Evolutionary conservation across 2,329 filamentous ascomycete species (phyloP).

Genomic region (Penicillium fuscoglaucum): DNA sequence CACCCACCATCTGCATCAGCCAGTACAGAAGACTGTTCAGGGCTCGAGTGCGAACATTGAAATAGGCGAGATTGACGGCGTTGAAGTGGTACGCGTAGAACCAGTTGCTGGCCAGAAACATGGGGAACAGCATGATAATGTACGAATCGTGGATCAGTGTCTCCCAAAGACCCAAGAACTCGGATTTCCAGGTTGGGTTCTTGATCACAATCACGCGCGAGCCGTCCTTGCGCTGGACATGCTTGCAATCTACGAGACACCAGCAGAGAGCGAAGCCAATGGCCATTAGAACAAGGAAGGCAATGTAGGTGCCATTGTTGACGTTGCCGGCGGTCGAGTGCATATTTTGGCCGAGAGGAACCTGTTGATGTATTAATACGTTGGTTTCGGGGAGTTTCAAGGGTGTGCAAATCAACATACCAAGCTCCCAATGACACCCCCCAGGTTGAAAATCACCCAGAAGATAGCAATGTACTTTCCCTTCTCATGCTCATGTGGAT

Average conservation of each 20-base stretch:
- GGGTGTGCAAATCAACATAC: constrained; percentile 41
- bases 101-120: constrained; percentile 79
- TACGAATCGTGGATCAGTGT: constrained; percentile 70
- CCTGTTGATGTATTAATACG: constrained; percentile 24
- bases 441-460: constrained; percentile 94
- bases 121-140: constrained; percentile 74
- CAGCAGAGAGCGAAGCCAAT: constrained; percentile 69
- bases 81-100: constrained; percentile 82
- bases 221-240: constrained; percentile 73
- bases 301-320: constrained; percentile 79
- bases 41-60: constrained; percentile 72
- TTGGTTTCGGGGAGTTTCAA: not conserved
- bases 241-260: constrained; percentile 68
- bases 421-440: constrained; percentile 79
- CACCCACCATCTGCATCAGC: constrained; percentile 74
- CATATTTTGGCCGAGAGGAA: constrained; percentile 50
- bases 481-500: constrained; percentile 77
- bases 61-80: constrained; percentile 67
- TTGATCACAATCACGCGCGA: constrained; percentile 84
- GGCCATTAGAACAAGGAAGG: constrained; percentile 81
- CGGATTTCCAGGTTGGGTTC: constrained; percentile 81
- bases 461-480: constrained; percentile 88
- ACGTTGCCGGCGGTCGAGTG: constrained; percentile 44
- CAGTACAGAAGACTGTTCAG: constrained; percentile 81
- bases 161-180: constrained; percentile 73